Base-by-base conservation (phyloP, 768 basidiomycete species). In the Leccinum broughii region DNA sequence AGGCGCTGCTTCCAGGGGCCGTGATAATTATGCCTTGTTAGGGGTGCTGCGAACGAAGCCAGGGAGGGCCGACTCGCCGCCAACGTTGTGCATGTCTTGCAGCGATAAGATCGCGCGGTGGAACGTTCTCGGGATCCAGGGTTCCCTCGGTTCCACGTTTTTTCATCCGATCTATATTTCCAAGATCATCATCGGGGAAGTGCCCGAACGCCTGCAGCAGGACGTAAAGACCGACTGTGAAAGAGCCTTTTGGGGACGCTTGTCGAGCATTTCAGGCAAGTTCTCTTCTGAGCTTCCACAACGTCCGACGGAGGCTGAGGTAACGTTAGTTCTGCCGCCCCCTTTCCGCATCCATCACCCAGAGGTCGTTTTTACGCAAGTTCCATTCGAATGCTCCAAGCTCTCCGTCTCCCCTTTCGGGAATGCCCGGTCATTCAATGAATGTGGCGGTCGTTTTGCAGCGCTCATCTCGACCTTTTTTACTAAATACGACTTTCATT, bases 71-170 rank as follows among this genome's bases (percentile, higher is more conserved):
- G 95, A 98, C 69, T 89, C 94, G 0, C 87, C 87, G 0, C 86
- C 86, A 0, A 93, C 95, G 1, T 71, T 83, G 0, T 92, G 84
- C 67, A 92, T 97, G 88, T 93, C 94, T 0, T 98, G 95, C 75
- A 93, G 90, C 64, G 95, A 98, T 72, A 98, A 98, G 75, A 88
- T 98, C 46, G 93, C 93, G 0, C 76, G 83, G 5, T 98, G 95
- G 94, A 85, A 81, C 57, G 83, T 89, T 0, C 77, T 93, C 4
- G 95, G 95, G 0, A 78, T 96, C 26, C 93, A 96, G 68, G 95
- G 96, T 3, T 88, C 91, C 2, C 76, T 97, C 52, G 83, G 83
- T 3, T 81, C 86, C 6, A 75, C 61, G 15, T 77, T 83, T 62
- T 75, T 85, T 44, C 66, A 64, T 3, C 90, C 91, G 0, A 58